Conservation (phyloP, 345 rosid genomes). For the Citrus australasica region DNA sequence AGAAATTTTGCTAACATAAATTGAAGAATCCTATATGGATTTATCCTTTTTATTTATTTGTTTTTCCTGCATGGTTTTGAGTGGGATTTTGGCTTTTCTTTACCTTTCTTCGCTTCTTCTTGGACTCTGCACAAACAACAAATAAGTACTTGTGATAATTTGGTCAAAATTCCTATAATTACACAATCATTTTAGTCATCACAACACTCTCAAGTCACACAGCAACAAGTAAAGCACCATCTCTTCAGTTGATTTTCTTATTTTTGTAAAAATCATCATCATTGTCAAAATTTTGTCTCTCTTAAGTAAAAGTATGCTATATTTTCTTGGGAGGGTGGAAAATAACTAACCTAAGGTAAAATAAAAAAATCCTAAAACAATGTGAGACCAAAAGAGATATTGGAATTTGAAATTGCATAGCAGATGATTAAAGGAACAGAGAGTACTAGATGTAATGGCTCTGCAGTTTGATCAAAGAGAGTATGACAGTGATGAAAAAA, state of each 20-base stretch:
- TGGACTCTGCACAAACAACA: constrained; percentile 16
- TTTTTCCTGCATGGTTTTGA: constrained; percentile 45
- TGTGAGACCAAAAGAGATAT: constrained; percentile 8
- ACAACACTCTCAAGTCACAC: neutral
- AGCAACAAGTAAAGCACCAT: constrained; percentile 17
- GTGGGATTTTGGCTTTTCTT: constrained; percentile 50
- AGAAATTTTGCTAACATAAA: constrained; percentile 13
- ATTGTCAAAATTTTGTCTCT: neutral
- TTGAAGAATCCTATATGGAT: constrained; percentile 17
- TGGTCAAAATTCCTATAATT: constrained; percentile 22
- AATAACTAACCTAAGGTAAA: neutral
- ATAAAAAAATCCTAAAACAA: neutral
- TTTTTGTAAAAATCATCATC: constrained; percentile 7
- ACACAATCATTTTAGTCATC: constrained; percentile 22
- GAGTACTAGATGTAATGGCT: neutral
- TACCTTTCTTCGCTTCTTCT: neutral
- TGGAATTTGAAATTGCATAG: constrained; percentile 16
- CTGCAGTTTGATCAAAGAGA: neutral
- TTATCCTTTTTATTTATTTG: too few relatives aligned
- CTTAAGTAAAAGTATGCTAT: neutral
- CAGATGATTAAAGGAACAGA: constrained; percentile 17
- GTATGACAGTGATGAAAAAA: constrained; percentile 6
- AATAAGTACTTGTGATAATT: constrained; percentile 18
- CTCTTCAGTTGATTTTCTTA: neutral
- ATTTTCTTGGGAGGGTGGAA: too few relatives aligned